Evolutionary conservation across 306 rosid species (phyloP).

Genomic region (Vachellia pachyceras): DNA sequence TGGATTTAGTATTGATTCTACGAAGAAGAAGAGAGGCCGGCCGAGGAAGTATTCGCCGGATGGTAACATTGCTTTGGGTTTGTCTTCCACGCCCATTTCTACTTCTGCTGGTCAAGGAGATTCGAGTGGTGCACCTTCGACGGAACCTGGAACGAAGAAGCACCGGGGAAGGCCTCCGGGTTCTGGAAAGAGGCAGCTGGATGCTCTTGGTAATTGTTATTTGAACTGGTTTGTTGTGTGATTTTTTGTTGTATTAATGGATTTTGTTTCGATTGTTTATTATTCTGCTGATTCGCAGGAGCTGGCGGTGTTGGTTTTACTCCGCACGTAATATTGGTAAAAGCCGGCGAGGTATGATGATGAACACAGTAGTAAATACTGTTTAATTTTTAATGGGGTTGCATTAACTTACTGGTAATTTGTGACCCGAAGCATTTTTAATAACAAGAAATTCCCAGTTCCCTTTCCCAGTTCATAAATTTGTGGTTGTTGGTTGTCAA

Average conservation of each 20-base stretch:
- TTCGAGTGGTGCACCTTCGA: constrained; percentile 57
- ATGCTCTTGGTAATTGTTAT: constrained; percentile 65
- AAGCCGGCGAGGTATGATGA: constrained; percentile 82
- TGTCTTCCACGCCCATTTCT: constrained; percentile 63
- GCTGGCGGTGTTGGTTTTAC: constrained; percentile 83
- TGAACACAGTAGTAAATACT: constrained; percentile 3
- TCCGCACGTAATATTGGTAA: constrained; percentile 82
- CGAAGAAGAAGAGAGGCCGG: constrained; percentile 89
- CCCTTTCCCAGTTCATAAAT: neutral
- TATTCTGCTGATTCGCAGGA: constrained; percentile 53
- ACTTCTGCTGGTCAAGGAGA: constrained; percentile 59
- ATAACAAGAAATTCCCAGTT: neutral
- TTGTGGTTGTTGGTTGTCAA: neutral
- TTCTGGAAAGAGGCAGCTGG: constrained; percentile 86
- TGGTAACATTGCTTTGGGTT: constrained; percentile 83
- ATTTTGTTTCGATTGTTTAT: constrained; percentile 30
- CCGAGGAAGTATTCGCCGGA: constrained; percentile 93
- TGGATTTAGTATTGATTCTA: constrained; percentile 54
- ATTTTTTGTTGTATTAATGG: constrained; percentile 12
- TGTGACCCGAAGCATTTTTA: neutral
- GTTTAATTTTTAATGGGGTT: constrained; percentile 8
- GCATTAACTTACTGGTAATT: constrained; percentile 1
- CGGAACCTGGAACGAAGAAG: constrained; percentile 68
- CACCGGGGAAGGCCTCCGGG: constrained; percentile 89
- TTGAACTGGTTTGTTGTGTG: neutral